Evolutionary conservation across 164 flowering plant genomes (phyloP).

Genomic region (Protea cynaroides): DNA sequence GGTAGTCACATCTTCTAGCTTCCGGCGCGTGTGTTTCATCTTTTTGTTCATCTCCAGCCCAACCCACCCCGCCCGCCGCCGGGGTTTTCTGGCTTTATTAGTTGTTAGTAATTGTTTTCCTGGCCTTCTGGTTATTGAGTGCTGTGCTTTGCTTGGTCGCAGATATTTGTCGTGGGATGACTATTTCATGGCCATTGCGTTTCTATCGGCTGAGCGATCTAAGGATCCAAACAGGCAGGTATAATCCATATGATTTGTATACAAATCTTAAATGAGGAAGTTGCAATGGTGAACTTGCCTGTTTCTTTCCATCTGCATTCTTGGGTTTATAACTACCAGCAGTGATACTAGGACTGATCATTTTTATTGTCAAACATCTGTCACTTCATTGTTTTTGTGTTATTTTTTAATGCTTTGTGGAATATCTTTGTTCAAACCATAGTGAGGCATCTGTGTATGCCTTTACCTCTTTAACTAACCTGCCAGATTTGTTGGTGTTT

Average conservation of each 20-base stretch:
- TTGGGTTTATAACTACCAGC: not conserved
- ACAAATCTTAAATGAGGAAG: not conserved
- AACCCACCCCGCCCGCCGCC: no score
- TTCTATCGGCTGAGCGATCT: conserved; percentile 81
- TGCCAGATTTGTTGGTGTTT: no score
- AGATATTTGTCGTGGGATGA: conserved; percentile 96
- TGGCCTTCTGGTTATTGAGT: not conserved
- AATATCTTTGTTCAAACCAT: no score
- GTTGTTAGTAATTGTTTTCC: no score
- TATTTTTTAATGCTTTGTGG: not conserved
- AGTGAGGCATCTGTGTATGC: no score
- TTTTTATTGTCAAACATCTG: no score
- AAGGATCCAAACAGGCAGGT: conserved; percentile 98
- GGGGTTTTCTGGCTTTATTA: no score
- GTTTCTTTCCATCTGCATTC: not conserved
- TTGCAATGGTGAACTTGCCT: not conserved
- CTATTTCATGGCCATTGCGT: conserved; percentile 94
- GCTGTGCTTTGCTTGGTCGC: not conserved
- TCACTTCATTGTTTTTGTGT: not conserved
- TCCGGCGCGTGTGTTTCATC: no score
- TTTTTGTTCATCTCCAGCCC: no score
- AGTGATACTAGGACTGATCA: no score
- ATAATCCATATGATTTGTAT: not conserved
- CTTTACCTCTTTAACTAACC: no score
- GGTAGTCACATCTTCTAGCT: no score